A percentile compares a stretch with the other conserved stretches of the same genome.
Conservation (phyloP, 441 rosid genomes). For the Arabidopsis hybrid region DNA sequence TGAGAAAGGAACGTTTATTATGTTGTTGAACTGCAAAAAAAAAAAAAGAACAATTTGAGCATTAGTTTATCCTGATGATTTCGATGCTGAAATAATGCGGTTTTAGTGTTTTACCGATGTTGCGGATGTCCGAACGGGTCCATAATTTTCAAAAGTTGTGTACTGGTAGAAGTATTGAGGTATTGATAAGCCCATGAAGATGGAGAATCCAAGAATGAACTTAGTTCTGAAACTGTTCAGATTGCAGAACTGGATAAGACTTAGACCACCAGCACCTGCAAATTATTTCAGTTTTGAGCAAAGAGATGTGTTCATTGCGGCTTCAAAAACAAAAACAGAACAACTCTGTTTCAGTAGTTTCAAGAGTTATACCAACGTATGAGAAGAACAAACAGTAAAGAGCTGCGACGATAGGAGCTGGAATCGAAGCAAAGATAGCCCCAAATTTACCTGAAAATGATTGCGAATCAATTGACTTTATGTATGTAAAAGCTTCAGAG, state of each 20-base stretch:
- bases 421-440: constrained; percentile 95
- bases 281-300: neutral
- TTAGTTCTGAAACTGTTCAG: constrained; percentile 84
- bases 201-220: constrained; percentile 79
- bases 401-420: constrained; percentile 85
- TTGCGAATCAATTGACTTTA: neutral
- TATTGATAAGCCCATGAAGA: constrained; percentile 88
- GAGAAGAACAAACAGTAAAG: constrained; percentile 88
- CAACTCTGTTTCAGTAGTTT: neutral
- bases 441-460: constrained; percentile 77
- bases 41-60: neutral
- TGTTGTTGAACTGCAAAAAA: constrained; percentile 84
- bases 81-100: neutral
- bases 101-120: constrained; percentile 65
- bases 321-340: neutral
- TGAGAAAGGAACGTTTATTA: constrained; percentile 83
- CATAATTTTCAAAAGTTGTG: constrained; percentile 59
- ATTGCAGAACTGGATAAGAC: constrained; percentile 88
- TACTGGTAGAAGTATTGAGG: constrained; percentile 93
- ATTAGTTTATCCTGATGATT: neutral
- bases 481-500: constrained; percentile 19
- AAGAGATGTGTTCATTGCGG: neutral
- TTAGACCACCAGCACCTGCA: constrained; percentile 84
- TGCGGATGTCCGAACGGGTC: constrained; percentile 82
- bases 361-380: constrained; percentile 69